These are phyloP conservation scores for Allomyces javanicus DNA, from an alignment of 192 early-diverging fungal species.

Conservation along the genomic window DNA sequence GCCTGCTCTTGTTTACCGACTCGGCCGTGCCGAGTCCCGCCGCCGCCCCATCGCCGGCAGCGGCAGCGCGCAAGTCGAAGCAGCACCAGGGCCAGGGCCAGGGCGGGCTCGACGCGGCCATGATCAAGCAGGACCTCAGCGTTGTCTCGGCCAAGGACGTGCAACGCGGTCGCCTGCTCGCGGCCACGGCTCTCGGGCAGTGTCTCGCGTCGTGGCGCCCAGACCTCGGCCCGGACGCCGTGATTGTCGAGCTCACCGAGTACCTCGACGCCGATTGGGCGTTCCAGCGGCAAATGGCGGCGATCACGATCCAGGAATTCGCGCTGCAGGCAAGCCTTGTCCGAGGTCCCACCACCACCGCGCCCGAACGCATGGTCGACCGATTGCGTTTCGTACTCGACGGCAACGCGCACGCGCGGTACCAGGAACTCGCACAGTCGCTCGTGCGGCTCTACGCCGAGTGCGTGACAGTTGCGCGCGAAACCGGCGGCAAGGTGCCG, in stretches of 20 bases:
- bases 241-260: conserved; percentile 25
- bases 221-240: conserved; percentile 9
- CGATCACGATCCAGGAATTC: conserved; percentile 64
- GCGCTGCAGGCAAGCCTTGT: conserved; percentile 11
- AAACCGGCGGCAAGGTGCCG: no score
- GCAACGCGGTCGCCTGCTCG: conserved; percentile 57
- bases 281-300: conserved; percentile 52
- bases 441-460: background rate
- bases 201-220: conserved; percentile 38
- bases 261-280: conserved; percentile 53
- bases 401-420: background rate
- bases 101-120: conserved; percentile 71
- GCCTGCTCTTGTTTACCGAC: conserved; percentile 18
- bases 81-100: conserved; percentile 10
- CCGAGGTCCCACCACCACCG: no score
- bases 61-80: conserved; percentile 7
- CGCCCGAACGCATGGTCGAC: no score
- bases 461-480: background rate
- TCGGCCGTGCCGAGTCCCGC: conserved; percentile 1
- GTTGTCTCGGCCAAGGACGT: conserved; percentile 55
- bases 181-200: conserved; percentile 57
- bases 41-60: conserved; percentile 4
- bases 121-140: conserved; percentile 78
- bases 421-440: background rate
- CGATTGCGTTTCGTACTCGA: no score